Evolutionary conservation across 495 filamentous ascomycete species (phyloP).

Genomic region (Aspergillus coremiiformis): DNA sequence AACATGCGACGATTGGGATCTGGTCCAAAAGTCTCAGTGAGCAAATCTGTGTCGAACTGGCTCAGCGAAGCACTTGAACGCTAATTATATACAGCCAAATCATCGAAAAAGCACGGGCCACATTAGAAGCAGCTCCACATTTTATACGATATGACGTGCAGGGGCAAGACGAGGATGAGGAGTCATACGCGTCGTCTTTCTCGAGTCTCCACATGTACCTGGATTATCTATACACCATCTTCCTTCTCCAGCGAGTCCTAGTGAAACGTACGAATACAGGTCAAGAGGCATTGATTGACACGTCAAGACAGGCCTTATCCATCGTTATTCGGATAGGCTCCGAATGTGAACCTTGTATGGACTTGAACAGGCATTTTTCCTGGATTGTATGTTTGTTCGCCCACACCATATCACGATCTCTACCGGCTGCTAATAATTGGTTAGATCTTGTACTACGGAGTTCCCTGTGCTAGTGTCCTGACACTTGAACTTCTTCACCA

Average conservation of each 20-base stretch:
- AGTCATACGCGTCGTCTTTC: constrained; percentile 19
- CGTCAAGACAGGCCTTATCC: constrained; percentile 46
- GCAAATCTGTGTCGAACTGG: neutral
- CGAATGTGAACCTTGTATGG: constrained; percentile 39
- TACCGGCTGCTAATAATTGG: constrained; percentile 4
- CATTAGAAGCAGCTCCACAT: constrained; percentile 28
- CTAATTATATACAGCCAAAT: constrained; percentile 22
- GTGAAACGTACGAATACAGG: constrained; percentile 45
- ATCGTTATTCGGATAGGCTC: constrained; percentile 41
- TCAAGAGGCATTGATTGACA: constrained; percentile 43
- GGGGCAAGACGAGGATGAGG: constrained; percentile 23
- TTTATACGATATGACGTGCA: constrained; percentile 31
- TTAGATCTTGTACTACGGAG: constrained; percentile 46
- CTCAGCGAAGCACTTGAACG: neutral
- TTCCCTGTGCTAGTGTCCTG: constrained; percentile 52
- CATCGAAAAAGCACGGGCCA: constrained; percentile 23
- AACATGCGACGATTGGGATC: constrained; percentile 28
- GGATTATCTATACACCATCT: constrained; percentile 49
- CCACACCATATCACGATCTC: neutral
- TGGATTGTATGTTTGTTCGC: constrained; percentile 46
- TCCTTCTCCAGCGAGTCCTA: constrained; percentile 51
- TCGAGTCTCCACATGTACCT: constrained; percentile 36
- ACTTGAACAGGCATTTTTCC: constrained; percentile 45
- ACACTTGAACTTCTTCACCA: constrained; percentile 56
- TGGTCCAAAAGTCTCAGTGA: constrained; percentile 42